phyloP scores from a whole-genome alignment of 78 protist species.

The Emiliania huxleyi region DNA sequence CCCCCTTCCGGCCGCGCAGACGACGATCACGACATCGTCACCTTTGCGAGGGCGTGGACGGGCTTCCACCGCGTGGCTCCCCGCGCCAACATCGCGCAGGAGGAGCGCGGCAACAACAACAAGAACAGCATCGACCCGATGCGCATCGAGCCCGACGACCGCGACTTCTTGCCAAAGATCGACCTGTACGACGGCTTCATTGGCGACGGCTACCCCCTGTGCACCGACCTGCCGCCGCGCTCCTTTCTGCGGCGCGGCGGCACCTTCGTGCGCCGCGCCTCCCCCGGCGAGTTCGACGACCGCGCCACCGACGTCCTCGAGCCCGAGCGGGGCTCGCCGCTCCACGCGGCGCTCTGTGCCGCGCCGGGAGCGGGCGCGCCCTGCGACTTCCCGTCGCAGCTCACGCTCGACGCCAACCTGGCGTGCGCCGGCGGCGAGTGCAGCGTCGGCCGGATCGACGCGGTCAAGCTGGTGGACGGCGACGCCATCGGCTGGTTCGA shows the following conservation, averaged over 20 bases:
- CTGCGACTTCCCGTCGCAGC: background rate
- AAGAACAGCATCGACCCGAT: background rate
- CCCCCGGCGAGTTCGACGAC: background rate
- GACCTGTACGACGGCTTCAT: background rate
- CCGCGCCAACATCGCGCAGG: background rate
- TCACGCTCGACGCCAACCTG: background rate
- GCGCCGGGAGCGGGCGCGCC: background rate
- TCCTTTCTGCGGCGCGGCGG: background rate
- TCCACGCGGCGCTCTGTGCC: background rate
- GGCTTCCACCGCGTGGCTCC: background rate
- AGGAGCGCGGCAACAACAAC: background rate
- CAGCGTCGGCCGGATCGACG: background rate
- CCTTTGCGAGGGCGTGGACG: slow-evolving; percentile 7
- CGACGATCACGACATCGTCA: slow-evolving; percentile 3
- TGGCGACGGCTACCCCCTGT: slow-evolving; percentile 19
- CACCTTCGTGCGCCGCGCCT: background rate
- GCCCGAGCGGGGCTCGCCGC: background rate
- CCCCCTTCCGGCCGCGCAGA: too few species aligned
- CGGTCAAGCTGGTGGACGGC: background rate
- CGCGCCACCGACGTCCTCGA: background rate
- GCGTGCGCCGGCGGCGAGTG: background rate
- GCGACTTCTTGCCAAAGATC: slow-evolving; percentile 25
- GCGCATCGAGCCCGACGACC: background rate
- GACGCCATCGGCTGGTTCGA: background rate
- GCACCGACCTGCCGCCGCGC: background rate